These are phyloP conservation scores for Sinapis alba DNA, from an alignment of 441 rosid species.

Conservation along the genomic window DNA sequence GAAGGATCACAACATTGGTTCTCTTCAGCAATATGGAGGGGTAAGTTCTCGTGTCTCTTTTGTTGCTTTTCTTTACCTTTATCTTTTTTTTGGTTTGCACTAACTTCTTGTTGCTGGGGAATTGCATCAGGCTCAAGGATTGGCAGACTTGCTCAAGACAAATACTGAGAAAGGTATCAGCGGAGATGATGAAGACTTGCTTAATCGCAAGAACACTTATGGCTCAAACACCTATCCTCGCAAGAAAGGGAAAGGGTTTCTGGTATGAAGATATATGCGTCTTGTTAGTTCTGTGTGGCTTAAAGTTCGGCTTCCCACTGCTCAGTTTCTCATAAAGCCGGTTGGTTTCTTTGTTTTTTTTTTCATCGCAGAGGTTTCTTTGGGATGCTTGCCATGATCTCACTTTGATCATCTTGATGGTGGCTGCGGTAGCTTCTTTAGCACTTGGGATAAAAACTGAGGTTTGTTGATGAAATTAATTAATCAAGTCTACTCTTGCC, in stretches of 20 bases:
- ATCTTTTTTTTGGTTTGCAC: constrained; percentile 16
- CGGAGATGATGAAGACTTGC: constrained; percentile 79
- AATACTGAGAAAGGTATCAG: constrained; percentile 70
- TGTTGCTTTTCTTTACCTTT: background rate
- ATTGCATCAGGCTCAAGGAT: constrained; percentile 64
- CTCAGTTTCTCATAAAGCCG: constrained; percentile 1
- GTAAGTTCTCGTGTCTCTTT: constrained; percentile 43
- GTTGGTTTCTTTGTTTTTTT: constrained; percentile 4
- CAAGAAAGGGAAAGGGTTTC: constrained; percentile 89
- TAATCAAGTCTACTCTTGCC: background rate
- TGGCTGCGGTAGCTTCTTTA: constrained; percentile 93
- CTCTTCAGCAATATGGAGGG: constrained; percentile 72
- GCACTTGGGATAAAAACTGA: constrained; percentile 92
- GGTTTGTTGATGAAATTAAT: constrained; percentile 50
- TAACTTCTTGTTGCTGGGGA: background rate
- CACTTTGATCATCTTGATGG: constrained; percentile 82
- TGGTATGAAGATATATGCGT: constrained; percentile 51
- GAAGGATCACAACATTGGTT: constrained; percentile 63
- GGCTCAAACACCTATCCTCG: constrained; percentile 97
- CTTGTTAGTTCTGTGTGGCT: background rate
- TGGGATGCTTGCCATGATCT: constrained; percentile 99
- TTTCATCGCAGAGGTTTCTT: constrained; percentile 66
- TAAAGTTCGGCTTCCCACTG: background rate
- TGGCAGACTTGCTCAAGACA: constrained; percentile 64
- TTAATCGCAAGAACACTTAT: constrained; percentile 60